A percentile compares a stretch with the other conserved stretches of the same genome.
phyloP scores from a whole-genome alignment of 345 rosid species.

The Dimocarpus longan region DNA sequence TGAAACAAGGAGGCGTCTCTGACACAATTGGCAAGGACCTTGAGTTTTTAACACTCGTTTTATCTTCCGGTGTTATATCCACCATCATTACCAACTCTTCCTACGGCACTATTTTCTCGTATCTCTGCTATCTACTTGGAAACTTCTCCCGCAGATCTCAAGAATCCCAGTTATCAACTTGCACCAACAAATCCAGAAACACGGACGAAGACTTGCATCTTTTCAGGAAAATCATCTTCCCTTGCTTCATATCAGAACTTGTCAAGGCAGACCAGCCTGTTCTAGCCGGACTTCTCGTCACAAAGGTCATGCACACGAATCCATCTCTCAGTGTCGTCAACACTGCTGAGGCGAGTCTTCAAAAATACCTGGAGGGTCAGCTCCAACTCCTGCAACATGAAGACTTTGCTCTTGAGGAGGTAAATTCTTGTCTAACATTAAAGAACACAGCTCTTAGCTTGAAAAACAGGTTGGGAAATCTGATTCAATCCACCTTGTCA shows the following conservation, averaged over 20 bases:
- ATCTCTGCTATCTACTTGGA: conserved; percentile 70
- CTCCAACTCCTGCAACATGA: conserved; percentile 41
- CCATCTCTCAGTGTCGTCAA: conserved; percentile 65
- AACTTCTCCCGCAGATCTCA: conserved; percentile 64
- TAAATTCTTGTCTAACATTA: conserved; percentile 30
- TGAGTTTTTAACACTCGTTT: conserved; percentile 56
- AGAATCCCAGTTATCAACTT: conserved; percentile 46
- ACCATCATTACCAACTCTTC: conserved; percentile 46
- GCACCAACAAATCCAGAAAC: conserved; percentile 22
- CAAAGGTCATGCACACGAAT: conserved; percentile 81
- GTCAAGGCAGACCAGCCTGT: conserved; percentile 70
- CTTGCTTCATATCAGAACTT: conserved; percentile 68
- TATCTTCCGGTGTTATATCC: conserved; percentile 65
- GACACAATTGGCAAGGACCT: conserved; percentile 48
- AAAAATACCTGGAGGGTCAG: conserved; percentile 63
- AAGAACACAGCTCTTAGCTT: conserved; percentile 51
- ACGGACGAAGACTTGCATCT: conserved; percentile 28
- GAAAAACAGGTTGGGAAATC: conserved; percentile 44
- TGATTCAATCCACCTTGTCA: conserved; percentile 55
- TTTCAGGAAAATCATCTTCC: conserved; percentile 67
- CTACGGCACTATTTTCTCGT: conserved; percentile 58
- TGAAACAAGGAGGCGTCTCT: conserved; percentile 62
- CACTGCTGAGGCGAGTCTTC: conserved; percentile 65
- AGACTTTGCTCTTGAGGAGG: conserved; percentile 30
- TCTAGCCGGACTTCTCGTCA: conserved; percentile 74